A percentile compares a stretch with the other conserved stretches of the same genome.
These are phyloP conservation scores for Pseudoneurospora amorphoporcata DNA, from an alignment of 495 filamentous ascomycete species.

Conservation along the genomic window DNA sequence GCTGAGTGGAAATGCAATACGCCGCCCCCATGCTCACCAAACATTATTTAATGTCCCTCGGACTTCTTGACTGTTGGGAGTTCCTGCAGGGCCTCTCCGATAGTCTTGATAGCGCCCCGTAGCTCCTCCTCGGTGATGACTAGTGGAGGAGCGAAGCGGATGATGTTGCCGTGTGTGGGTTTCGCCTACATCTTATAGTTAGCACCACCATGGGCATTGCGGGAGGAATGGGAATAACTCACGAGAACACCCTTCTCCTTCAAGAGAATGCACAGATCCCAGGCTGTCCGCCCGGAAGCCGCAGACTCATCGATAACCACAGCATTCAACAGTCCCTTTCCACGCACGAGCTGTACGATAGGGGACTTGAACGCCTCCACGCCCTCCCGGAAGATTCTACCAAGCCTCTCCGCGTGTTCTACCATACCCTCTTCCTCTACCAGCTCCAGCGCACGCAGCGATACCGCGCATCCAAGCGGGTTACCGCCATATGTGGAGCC, in stretches of 20 bases:
- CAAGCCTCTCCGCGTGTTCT: conserved; percentile 67
- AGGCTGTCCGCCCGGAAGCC: conserved; percentile 78
- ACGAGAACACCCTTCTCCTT: conserved; percentile 94
- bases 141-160: conserved; percentile 81
- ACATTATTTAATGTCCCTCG: conserved; percentile 15
- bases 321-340: conserved; percentile 92
- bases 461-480: conserved; percentile 91
- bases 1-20: neutral
- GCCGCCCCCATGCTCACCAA: neutral
- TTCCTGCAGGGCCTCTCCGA: conserved; percentile 65
- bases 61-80: conserved; percentile 32
- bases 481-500: conserved; percentile 97
- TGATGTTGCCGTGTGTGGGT: conserved; percentile 97
- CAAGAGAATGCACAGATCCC: conserved; percentile 92
- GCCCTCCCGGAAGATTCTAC: conserved; percentile 74
- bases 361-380: conserved; percentile 59
- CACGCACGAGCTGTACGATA: conserved; percentile 73
- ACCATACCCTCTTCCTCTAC: conserved; percentile 85
- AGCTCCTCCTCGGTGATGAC: conserved; percentile 85
- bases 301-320: conserved; percentile 91
- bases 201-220: neutral
- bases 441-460: conserved; percentile 90
- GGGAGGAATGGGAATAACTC: conserved; percentile 18
- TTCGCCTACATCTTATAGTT: conserved; percentile 55
- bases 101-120: conserved; percentile 57